These are phyloP conservation scores for Artemisia argyi DNA, from an alignment of 129 eudicot genomes.

Conservation along the genomic window DNA sequence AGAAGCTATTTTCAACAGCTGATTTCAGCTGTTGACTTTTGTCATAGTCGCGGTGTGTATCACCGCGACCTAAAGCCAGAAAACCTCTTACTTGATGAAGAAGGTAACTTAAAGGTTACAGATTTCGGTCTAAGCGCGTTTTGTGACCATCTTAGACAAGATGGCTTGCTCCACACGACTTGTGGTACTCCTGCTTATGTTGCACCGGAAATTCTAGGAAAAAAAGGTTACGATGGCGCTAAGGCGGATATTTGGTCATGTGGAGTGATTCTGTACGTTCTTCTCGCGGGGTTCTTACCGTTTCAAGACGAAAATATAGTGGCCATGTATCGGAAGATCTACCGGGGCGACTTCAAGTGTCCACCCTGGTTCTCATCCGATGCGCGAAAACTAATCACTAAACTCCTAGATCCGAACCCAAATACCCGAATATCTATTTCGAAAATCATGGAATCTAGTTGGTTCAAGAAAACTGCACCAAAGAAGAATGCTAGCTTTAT, in stretches of 20 bases:
- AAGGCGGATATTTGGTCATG: conserved; percentile 46
- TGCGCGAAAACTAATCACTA: conserved; percentile 52
- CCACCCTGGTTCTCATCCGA: conserved; percentile 92
- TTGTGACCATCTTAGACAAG: conserved; percentile 40
- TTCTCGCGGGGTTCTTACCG: conserved; percentile 40
- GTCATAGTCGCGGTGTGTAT: conserved; percentile 43
- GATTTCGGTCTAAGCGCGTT: conserved; percentile 44
- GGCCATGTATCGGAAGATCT: conserved; percentile 39
- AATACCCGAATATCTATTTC: conserved; percentile 55
- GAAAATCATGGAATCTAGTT: conserved; percentile 60
- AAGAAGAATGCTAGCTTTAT: conserved; percentile 32
- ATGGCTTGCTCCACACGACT: conserved; percentile 39
- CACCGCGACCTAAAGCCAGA: conserved; percentile 47
- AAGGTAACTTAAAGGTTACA: conserved; percentile 42
- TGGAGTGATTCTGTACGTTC: conserved; percentile 38
- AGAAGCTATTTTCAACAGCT: conserved; percentile 46
- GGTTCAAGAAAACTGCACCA: conserved; percentile 60
- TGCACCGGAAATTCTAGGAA: conserved; percentile 40
- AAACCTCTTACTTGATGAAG: conserved; percentile 34
- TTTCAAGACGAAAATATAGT: conserved; percentile 42
- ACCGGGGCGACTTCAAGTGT: conserved; percentile 66
- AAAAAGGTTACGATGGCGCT: conserved; percentile 43
- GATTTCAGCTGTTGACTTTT: conserved; percentile 39
- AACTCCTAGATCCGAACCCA: conserved; percentile 83
- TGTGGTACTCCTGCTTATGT: conserved; percentile 47